These are phyloP conservation scores for Cercospora berteroae DNA, from an alignment of 2,329 filamentous ascomycete genomes.

Conservation along the genomic window DNA sequence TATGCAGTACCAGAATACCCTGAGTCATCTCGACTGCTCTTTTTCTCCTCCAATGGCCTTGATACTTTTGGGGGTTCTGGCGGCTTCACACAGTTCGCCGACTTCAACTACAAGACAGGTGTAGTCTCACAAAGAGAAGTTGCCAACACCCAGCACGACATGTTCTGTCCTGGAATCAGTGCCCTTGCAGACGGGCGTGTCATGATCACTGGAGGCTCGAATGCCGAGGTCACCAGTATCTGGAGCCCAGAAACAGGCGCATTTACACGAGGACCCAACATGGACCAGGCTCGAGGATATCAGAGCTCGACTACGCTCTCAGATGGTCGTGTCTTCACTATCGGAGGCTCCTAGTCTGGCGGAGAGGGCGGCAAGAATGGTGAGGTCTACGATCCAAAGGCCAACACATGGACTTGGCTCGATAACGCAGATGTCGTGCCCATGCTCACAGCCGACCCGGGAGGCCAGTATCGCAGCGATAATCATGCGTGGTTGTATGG, in stretches of 20 bases:
- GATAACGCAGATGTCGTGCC: slow-evolving; percentile 36
- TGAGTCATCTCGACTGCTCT: slow-evolving; percentile 6
- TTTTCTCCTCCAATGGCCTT: slow-evolving; percentile 6
- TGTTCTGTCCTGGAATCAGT: slow-evolving; percentile 59
- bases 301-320: slow-evolving; percentile 51
- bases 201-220: slow-evolving; percentile 55
- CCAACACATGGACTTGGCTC: slow-evolving; percentile 54
- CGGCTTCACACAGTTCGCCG: slow-evolving; percentile 16
- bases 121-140: slow-evolving; percentile 24
- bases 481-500: slow-evolving; percentile 58
- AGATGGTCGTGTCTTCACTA: slow-evolving; percentile 48
- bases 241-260: slow-evolving; percentile 43
- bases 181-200: slow-evolving; percentile 51
- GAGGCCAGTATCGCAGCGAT: slow-evolving; percentile 47
- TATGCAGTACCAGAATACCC: slow-evolving; percentile 17
- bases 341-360: slow-evolving; percentile 45
- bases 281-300: slow-evolving; percentile 53
- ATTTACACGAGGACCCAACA: slow-evolving; percentile 45
- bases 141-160: slow-evolving; percentile 50
- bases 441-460: slow-evolving; percentile 37
- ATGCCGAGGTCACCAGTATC: slow-evolving; percentile 50
- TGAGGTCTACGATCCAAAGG: slow-evolving; percentile 52
- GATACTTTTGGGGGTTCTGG: slow-evolving; percentile 4
- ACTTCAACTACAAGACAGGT: slow-evolving; percentile 16
- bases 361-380: slow-evolving; percentile 50